Conservation (phyloP, 2,329 filamentous ascomycete genomes). For the Fusarium tjaetaba region DNA sequence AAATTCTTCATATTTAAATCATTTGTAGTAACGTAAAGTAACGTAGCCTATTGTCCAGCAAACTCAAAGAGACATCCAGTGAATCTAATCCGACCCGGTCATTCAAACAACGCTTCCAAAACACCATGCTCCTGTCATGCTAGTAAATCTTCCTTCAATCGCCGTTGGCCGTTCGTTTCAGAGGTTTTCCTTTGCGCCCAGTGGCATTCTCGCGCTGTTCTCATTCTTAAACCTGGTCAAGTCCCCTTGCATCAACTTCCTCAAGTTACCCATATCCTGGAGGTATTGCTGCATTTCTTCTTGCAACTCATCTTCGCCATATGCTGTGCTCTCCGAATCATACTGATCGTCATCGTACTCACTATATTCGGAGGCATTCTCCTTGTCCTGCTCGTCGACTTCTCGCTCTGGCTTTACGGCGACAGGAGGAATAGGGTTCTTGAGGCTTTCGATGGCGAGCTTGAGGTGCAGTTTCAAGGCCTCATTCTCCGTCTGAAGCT, state of each 20-base stretch:
- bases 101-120: constrained; percentile 41
- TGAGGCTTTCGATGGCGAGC: constrained; percentile 84
- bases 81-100: constrained; percentile 16
- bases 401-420: constrained; percentile 49
- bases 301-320: constrained; percentile 73
- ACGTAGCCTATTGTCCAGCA: constrained; percentile 23
- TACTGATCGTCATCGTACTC: constrained; percentile 68
- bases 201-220: constrained; percentile 63
- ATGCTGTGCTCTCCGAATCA: constrained; percentile 56
- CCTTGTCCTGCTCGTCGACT: constrained; percentile 50
- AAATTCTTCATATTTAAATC: constrained; percentile 3
- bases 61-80: constrained; percentile 23
- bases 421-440: constrained; percentile 84
- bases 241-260: constrained; percentile 77
- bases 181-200: constrained; percentile 57
- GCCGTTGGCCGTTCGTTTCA: constrained; percentile 26
- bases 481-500: constrained; percentile 89
- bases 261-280: constrained; percentile 79
- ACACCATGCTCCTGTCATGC: constrained; percentile 45
- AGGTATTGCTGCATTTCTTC: constrained; percentile 87
- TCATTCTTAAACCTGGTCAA: constrained; percentile 73
- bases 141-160: constrained; percentile 10
- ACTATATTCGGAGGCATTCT: constrained; percentile 60
- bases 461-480: constrained; percentile 87
- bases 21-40: constrained; percentile 15